Percentiles rank a stretch among this genome's conserved stretches.
These are phyloP conservation scores for Conringia planisiliqua DNA, from an alignment of 345 rosid genomes.

Conservation along the genomic window DNA sequence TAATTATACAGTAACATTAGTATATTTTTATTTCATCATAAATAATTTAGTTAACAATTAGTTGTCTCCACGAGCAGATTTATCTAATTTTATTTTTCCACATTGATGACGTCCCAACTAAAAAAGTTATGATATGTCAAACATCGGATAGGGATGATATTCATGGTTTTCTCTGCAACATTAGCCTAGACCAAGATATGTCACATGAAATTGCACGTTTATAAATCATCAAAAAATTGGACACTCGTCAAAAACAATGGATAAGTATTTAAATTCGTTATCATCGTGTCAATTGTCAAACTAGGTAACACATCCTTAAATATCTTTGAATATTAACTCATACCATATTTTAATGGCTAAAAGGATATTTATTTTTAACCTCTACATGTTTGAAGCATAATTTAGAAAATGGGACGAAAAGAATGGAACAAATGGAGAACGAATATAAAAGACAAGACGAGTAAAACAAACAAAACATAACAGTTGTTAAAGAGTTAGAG, in stretches of 20 bases:
- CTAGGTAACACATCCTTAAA: slow-evolving; percentile 8
- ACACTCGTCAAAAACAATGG: not conserved
- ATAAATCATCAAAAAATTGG: not conserved
- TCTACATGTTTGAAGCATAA: not conserved
- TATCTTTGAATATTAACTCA: slow-evolving; percentile 4
- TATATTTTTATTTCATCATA: no score
- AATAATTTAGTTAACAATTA: not conserved
- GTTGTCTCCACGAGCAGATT: not conserved
- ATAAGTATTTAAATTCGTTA: not conserved
- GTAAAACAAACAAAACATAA: not conserved
- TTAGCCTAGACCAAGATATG: not conserved
- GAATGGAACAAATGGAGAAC: not conserved
- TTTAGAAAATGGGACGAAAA: not conserved
- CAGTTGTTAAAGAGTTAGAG: not conserved
- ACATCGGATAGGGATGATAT: not conserved
- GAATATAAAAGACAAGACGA: not conserved
- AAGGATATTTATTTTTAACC: not conserved
- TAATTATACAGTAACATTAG: no score
- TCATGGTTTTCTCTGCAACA: not conserved
- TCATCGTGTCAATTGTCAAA: slow-evolving; percentile 2
- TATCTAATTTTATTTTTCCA: not conserved
- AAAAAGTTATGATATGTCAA: not conserved
- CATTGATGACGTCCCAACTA: not conserved
- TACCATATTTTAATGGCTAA: not conserved
- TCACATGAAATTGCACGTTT: not conserved